phyloP scores from a whole-genome alignment of 108 stramenopile species.

The Nitzschia sp. region DNA sequence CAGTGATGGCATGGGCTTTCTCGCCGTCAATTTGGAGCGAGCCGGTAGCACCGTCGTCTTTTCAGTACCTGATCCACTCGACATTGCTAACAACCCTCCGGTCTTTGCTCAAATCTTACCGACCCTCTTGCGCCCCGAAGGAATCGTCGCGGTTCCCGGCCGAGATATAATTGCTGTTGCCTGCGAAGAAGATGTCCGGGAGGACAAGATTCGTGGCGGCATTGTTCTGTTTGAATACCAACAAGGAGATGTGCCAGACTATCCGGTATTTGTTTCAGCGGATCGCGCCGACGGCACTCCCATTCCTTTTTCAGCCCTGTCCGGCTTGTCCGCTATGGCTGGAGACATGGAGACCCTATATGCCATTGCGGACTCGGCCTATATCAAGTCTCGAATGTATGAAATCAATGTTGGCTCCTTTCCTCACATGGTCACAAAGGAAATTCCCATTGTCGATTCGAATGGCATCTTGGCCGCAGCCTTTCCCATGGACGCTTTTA shows the following conservation, averaged over 20 bases:
- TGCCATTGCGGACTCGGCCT: constrained; percentile 56
- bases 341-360: constrained; percentile 32
- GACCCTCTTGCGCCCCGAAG: constrained; percentile 48
- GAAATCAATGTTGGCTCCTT: constrained; percentile 38
- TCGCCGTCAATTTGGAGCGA: constrained; percentile 63
- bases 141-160: constrained; percentile 34
- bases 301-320: constrained; percentile 58
- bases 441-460: constrained; percentile 41
- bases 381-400: constrained; percentile 57
- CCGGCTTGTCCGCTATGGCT: constrained; percentile 37
- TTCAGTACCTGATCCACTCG: constrained; percentile 15
- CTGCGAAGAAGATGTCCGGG: constrained; percentile 56
- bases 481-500: neutral
- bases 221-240: constrained; percentile 41
- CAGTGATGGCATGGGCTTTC: constrained; percentile 19
- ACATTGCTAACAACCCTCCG: constrained; percentile 15
- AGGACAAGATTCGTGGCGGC: constrained; percentile 41
- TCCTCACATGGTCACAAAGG: constrained; percentile 38
- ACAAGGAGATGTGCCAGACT: constrained; percentile 22
- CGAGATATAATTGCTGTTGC: constrained; percentile 50
- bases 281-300: constrained; percentile 15
- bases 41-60: constrained; percentile 50
- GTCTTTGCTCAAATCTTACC: constrained; percentile 58
- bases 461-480: constrained; percentile 27
- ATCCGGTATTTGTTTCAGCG: constrained; percentile 50